Conservation (phyloP, 129 eudicot genomes). For the Mikania micrantha region DNA sequence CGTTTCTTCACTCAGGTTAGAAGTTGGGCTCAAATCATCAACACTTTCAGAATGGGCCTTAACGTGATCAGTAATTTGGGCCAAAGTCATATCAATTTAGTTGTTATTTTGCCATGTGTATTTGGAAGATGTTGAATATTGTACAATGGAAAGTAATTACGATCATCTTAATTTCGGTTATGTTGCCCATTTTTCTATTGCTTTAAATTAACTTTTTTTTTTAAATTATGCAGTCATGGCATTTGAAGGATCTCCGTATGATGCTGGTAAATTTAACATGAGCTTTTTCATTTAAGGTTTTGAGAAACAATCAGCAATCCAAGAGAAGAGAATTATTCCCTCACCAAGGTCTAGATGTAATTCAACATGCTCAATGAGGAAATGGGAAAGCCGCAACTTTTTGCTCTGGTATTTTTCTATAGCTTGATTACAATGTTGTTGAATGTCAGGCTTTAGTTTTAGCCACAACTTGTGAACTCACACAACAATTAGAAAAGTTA, state of each 20-base stretch:
- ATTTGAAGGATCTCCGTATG: slow-evolving; percentile 37
- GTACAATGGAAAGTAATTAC: background rate
- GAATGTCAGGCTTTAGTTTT: slow-evolving; percentile 52
- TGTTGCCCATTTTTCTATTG: background rate
- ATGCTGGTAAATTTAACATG: slow-evolving; percentile 33
- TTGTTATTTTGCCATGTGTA: background rate
- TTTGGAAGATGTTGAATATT: background rate
- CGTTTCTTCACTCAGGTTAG: no score
- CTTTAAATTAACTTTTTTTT: background rate
- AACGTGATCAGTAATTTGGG: no score
- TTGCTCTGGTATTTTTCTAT: slow-evolving; percentile 54
- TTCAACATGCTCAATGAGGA: slow-evolving; percentile 57
- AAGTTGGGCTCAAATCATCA: no score
- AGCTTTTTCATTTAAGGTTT: no score
- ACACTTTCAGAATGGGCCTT: no score
- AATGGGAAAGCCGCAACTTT: slow-evolving; percentile 55
- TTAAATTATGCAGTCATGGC: background rate
- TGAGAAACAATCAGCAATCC: slow-evolving; percentile 56
- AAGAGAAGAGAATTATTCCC: slow-evolving; percentile 53
- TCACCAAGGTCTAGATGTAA: slow-evolving; percentile 51
- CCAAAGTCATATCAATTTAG: no score
- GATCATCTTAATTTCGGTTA: background rate
- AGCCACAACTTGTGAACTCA: slow-evolving; percentile 59
- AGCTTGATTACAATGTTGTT: slow-evolving; percentile 37
- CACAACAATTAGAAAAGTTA: slow-evolving; percentile 52